Conservation (phyloP, 1,284 basidiomycete species). For the Cutaneotrichosporon cavernicola region DNA sequence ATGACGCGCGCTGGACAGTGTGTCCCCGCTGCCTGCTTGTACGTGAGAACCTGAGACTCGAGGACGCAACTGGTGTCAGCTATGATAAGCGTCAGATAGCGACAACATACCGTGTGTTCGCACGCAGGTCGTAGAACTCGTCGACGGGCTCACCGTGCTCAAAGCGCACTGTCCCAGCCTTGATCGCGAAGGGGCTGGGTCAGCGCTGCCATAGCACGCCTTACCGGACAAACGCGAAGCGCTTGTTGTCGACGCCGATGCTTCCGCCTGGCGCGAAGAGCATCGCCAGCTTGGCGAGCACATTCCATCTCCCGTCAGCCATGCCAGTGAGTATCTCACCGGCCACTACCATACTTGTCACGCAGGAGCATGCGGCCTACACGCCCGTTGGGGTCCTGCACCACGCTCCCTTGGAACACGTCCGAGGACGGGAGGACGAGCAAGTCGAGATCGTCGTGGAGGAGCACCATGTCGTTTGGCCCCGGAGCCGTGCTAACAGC, state of each 20-base stretch:
- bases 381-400: conserved; percentile 9
- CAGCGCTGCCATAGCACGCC: background rate
- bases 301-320: conserved; percentile 16
- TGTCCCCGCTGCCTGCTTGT: conserved; percentile 6
- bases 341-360: conserved; percentile 20
- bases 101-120: conserved; percentile 12
- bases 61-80: conserved; percentile 18
- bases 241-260: conserved; percentile 18
- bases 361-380: conserved; percentile 15
- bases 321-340: background rate
- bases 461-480: conserved; percentile 10
- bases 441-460: conserved; percentile 14
- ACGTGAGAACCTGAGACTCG: conserved; percentile 12
- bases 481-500: conserved; percentile 4
- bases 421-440: background rate
- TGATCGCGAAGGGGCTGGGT: conserved; percentile 10
- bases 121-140: conserved; percentile 20
- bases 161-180: conserved; percentile 18
- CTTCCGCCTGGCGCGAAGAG: conserved; percentile 15
- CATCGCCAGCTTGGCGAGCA: conserved; percentile 16
- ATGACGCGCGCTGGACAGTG: conserved; percentile 9
- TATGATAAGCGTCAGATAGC: no score
- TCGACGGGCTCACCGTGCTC: conserved; percentile 12
- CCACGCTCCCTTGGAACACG: background rate
- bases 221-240: conserved; percentile 16